Percentiles rank a stretch among this genome's conserved stretches.
Conservation (phyloP, 352 stramenopile genomes). For the Pythium aquatile region DNA sequence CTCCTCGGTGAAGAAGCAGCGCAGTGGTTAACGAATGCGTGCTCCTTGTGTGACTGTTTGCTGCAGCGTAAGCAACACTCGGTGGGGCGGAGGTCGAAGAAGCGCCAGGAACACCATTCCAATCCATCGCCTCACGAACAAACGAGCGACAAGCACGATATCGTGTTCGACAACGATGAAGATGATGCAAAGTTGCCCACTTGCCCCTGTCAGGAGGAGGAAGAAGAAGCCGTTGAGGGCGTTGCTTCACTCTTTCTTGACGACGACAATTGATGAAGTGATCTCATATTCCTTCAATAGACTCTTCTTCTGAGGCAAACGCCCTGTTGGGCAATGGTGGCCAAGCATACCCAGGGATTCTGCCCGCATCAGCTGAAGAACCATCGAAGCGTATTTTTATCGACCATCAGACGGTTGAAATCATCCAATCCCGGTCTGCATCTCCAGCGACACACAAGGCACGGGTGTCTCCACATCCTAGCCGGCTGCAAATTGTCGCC, state of each 20-base stretch:
- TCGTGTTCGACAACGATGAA: background rate
- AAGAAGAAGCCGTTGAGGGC: background rate
- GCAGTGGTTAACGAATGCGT: background rate
- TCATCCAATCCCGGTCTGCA: too few relatives aligned
- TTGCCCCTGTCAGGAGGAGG: background rate
- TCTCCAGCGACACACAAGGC: background rate
- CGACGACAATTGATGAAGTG: background rate
- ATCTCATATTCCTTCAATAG: background rate
- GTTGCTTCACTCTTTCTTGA: background rate
- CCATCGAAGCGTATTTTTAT: background rate
- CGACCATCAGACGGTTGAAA: too few relatives aligned
- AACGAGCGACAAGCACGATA: background rate
- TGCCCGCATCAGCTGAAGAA: too few relatives aligned
- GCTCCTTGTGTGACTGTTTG: background rate
- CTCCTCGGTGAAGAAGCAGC: too few relatives aligned
- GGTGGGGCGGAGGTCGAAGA: conserved; percentile 17
- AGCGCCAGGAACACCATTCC: conserved; percentile 8
- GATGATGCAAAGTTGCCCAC: background rate
- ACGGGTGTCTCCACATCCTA: background rate
- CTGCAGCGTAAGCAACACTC: conserved; percentile 21
- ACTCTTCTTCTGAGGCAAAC: background rate
- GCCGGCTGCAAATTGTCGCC: background rate
- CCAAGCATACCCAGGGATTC: too few relatives aligned
- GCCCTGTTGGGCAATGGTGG: too few relatives aligned
- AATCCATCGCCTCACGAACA: background rate